Evolutionary conservation across 306 rosid genomes (phyloP).

Genomic region (Cicer bijugum): DNA sequence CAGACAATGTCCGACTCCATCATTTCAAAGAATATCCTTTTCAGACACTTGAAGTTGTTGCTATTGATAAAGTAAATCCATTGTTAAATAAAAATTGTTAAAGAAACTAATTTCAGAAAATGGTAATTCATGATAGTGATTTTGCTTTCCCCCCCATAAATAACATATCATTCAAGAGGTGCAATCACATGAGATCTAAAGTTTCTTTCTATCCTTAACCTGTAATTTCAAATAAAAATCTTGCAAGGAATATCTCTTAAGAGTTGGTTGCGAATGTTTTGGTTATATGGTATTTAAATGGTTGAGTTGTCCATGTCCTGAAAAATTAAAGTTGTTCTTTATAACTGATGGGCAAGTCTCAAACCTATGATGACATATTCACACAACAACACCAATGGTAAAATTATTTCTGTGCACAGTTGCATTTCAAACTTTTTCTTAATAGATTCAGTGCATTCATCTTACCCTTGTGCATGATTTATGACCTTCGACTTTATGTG

Average conservation of each 20-base stretch:
- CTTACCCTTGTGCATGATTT: constrained; percentile 23
- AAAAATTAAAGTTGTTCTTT: constrained; percentile 6
- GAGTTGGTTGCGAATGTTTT: constrained; percentile 18
- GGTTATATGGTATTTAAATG: constrained; percentile 23
- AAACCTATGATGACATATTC: background rate
- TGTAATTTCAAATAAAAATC: background rate
- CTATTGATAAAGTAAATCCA: background rate
- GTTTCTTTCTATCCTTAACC: constrained; percentile 2
- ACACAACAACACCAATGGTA: constrained; percentile 1
- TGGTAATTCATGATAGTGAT: constrained; percentile 5
- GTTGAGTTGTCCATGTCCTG: background rate
- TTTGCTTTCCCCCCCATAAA: background rate
- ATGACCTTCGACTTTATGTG: background rate
- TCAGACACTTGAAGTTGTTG: constrained; percentile 43
- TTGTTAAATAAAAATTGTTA: background rate
- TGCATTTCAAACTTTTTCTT: background rate
- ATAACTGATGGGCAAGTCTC: constrained; percentile 11
- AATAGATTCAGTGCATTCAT: constrained; percentile 15
- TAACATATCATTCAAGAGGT: background rate
- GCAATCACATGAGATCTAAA: constrained; percentile 4
- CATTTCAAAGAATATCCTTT: constrained; percentile 93
- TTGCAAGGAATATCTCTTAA: constrained; percentile 5
- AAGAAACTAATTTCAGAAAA: constrained; percentile 30
- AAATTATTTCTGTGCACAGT: background rate
- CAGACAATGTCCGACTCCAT: constrained; percentile 94